phyloP scores from a whole-genome alignment of 116 monocot species.

The Papilionanthe hybrid region DNA sequence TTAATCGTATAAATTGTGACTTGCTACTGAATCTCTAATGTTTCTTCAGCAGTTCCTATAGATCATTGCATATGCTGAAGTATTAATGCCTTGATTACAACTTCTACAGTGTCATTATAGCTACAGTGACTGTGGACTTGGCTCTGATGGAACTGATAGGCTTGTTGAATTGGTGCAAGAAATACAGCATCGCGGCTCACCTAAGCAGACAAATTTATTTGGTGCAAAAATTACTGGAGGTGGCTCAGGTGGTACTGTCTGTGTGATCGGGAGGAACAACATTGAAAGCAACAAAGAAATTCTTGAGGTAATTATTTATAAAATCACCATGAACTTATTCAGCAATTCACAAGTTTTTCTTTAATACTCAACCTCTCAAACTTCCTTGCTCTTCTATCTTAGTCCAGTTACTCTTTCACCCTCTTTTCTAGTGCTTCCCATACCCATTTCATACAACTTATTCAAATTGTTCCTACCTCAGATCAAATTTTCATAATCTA shows the following conservation, averaged over 20 bases:
- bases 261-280: constrained; percentile 77
- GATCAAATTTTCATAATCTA: background rate
- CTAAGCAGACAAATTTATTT: constrained; percentile 47
- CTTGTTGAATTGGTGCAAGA: constrained; percentile 88
- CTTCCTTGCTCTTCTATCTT: background rate
- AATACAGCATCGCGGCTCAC: constrained; percentile 56
- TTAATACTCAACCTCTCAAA: background rate
- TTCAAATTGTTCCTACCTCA: background rate
- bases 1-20: background rate
- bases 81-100: background rate
- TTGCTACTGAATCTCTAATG: background rate
- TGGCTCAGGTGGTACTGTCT: constrained; percentile 89
- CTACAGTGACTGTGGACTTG: constrained; percentile 87
- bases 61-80: background rate
- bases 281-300: constrained; percentile 79
- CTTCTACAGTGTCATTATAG: constrained; percentile 82
- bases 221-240: constrained; percentile 98
- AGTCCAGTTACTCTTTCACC: background rate
- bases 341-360: background rate
- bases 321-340: background rate
- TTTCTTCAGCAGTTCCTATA: background rate
- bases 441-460: background rate
- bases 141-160: constrained; percentile 87
- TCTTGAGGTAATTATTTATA: constrained; percentile 49
- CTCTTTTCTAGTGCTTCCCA: no score